Evolutionary conservation across 176 grass and related monocot genomes (phyloP).

Genomic region (Poa annua): DNA sequence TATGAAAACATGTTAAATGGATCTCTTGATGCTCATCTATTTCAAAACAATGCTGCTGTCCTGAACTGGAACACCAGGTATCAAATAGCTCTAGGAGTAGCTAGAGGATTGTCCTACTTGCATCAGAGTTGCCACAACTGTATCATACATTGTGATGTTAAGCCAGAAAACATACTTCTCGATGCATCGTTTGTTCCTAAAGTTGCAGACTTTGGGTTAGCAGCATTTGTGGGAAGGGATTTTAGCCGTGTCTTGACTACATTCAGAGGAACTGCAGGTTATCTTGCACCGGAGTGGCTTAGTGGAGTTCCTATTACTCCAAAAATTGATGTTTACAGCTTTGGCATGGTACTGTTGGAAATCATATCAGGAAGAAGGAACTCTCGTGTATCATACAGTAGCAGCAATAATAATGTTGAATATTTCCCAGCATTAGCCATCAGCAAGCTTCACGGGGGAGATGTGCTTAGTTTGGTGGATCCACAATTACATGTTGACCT

Average conservation of each 20-base stretch:
- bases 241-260: slow-evolving; percentile 63
- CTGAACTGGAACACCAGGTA: slow-evolving; percentile 49
- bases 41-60: slow-evolving; percentile 23
- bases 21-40: slow-evolving; percentile 53
- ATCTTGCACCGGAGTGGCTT: slow-evolving; percentile 69
- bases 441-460: slow-evolving; percentile 41
- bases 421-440: slow-evolving; percentile 52
- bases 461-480: slow-evolving; percentile 50
- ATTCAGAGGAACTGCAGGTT: slow-evolving; percentile 65
- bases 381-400: slow-evolving; percentile 31
- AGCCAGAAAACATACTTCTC: slow-evolving; percentile 53
- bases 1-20: slow-evolving; percentile 64
- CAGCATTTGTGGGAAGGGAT: slow-evolving; percentile 50
- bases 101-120: slow-evolving; percentile 61
- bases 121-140: slow-evolving; percentile 57
- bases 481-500: slow-evolving; percentile 40
- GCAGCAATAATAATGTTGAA: slow-evolving; percentile 25
- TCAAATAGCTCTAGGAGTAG: slow-evolving; percentile 43
- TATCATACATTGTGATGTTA: slow-evolving; percentile 73
- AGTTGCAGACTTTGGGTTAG: slow-evolving; percentile 73
- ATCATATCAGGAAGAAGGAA: slow-evolving; percentile 58
- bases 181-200: slow-evolving; percentile 54
- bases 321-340: slow-evolving; percentile 64
- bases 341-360: slow-evolving; percentile 63
- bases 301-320: slow-evolving; percentile 43